phyloP scores from a whole-genome alignment of 2,329 filamentous ascomycete genomes.

The Pyrenochaeta sp. region DNA sequence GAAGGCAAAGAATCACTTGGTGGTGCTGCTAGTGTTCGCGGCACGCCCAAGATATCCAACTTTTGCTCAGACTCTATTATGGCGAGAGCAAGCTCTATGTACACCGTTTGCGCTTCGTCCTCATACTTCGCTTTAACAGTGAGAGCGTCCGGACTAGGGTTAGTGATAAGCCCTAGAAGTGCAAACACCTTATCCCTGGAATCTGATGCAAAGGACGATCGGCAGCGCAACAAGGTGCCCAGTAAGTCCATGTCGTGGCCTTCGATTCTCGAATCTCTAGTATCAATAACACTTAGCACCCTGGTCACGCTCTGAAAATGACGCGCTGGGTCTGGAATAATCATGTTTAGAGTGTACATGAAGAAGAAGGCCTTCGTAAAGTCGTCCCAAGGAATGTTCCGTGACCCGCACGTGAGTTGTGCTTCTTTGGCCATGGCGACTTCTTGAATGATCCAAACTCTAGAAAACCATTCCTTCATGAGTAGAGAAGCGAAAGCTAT shows the following conservation, averaged over 20 bases:
- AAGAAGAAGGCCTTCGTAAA: slow-evolving; percentile 17
- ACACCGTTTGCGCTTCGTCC: background rate
- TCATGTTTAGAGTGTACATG: background rate
- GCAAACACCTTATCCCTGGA: slow-evolving; percentile 25
- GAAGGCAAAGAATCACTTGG: background rate
- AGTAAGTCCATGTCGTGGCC: slow-evolving; percentile 6
- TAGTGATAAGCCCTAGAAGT: slow-evolving; percentile 14
- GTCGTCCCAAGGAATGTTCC: slow-evolving; percentile 12
- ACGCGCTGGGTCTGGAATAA: slow-evolving; percentile 4
- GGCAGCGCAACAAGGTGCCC: slow-evolving; percentile 11
- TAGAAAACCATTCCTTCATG: slow-evolving; percentile 19
- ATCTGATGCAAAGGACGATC: slow-evolving; percentile 19
- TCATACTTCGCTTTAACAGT: slow-evolving; percentile 12
- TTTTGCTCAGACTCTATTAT: background rate
- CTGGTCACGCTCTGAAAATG: slow-evolving; percentile 13
- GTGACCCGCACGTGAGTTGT: slow-evolving; percentile 11
- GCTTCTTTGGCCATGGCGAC: slow-evolving; percentile 9
- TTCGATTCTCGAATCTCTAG: background rate
- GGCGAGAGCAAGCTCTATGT: background rate
- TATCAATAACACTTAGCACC: background rate
- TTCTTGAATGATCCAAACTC: slow-evolving; percentile 30
- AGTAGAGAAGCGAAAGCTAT: slow-evolving; percentile 15
- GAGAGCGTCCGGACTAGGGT: slow-evolving; percentile 4
- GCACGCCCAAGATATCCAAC: slow-evolving; percentile 2
- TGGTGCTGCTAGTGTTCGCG: background rate